Base-by-base conservation (phyloP, 805 yeast species). In the Yarrowia yakushimensis region DNA sequence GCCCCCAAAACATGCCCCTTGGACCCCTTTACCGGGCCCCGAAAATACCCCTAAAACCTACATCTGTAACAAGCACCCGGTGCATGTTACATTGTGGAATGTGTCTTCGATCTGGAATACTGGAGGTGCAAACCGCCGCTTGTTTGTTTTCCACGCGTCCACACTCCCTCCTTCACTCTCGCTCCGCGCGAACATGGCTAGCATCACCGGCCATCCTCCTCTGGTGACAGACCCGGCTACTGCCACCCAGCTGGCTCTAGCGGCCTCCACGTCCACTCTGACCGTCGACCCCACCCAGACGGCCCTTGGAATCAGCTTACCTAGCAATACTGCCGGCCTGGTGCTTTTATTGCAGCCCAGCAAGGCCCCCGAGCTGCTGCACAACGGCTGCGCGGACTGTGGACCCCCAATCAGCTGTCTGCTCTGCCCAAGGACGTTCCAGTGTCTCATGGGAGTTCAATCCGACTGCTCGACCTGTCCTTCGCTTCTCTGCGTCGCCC, bases 61-160 rank as follows among this genome's bases (percentile, higher is more conserved):
- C 54, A 30, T 46, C 54, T 46, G 54, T 46, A 46, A 46, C 54
- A 46, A 46, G 37, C 54, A 20, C 30, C 54, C 54, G 54, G 54
- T 46, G 54, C 54, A 46, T 36, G 54, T 30, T 18, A 30, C 54
- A 46, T 28, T 27, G 8, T 6, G 54, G 54, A 46, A 46, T 46
- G 54, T 46, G 54, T 46, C 54, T 46, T 46, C 37, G 37, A 43
- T 43, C 50, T 43, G 33, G 33, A 17, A 22, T 3, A 5, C 6
- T 12, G n/a, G 50, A 33, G 34, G 28, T 43, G 50, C 22, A 22
- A n/a, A 11, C 18, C 25, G 34, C 52, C 17, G 25, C 36, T 18
- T 13, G 15, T n/a, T 43, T 25, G 27, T 46, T 30, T 13, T 9
- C 22, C 36, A 45, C 54, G 36, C 52, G 43, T 12, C 27, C 42